These are phyloP conservation scores for Phytophthora sp. DNA, from an alignment of 352 stramenopile species.

Conservation along the genomic window DNA sequence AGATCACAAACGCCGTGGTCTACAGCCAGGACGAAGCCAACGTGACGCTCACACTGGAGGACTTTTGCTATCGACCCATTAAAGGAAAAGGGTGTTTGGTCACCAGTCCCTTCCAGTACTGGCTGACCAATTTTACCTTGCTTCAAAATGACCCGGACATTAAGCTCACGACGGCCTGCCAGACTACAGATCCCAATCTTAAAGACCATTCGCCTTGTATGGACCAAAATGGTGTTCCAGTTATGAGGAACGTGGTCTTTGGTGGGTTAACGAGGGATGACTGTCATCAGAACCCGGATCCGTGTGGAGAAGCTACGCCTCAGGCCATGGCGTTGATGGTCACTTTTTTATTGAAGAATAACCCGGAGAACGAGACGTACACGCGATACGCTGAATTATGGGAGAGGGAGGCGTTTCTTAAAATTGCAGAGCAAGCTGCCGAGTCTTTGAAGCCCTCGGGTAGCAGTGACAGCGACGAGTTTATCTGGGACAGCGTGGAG, in stretches of 20 bases:
- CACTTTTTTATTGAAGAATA: conserved; percentile 89
- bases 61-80: conserved; percentile 85
- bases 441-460: conserved; percentile 28
- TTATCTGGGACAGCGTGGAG: conserved; percentile 33
- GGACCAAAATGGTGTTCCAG: conserved; percentile 90
- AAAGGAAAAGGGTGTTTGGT: conserved; percentile 81
- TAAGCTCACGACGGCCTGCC: conserved; percentile 88
- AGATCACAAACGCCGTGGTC: conserved; percentile 50
- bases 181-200: conserved; percentile 69
- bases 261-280: conserved; percentile 66
- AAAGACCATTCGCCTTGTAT: conserved; percentile 77
- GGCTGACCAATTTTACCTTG: conserved; percentile 61
- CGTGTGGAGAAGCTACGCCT: conserved; percentile 81
- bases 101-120: conserved; percentile 87
- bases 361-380: conserved; percentile 77
- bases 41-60: conserved; percentile 55
- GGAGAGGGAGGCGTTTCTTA: conserved; percentile 84
- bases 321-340: conserved; percentile 81
- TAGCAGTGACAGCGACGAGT: conserved; percentile 21
- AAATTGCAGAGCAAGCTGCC: conserved; percentile 35
- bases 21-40: conserved; percentile 31
- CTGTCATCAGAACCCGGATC: conserved; percentile 82
- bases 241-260: conserved; percentile 91
- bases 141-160: conserved; percentile 75
- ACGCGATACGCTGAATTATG: conserved; percentile 75